A percentile compares a stretch with the other conserved stretches of the same genome.
Evolutionary conservation across 2,329 filamentous ascomycete species (phyloP).

Genomic region (Boeremia exigua): DNA sequence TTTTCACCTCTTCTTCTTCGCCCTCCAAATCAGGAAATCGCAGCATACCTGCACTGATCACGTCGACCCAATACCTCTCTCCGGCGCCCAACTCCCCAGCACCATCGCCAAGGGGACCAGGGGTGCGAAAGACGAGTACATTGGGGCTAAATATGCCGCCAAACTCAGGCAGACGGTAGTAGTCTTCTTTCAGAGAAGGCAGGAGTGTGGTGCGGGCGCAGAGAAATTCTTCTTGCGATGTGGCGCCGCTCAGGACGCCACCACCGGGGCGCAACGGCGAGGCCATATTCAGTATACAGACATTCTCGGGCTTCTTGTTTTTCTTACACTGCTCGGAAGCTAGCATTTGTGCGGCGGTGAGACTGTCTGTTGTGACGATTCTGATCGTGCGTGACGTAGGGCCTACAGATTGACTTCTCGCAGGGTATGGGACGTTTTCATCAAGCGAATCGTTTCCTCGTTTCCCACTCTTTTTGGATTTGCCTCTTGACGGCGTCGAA

Average conservation of each 20-base stretch:
- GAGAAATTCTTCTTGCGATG: slow-evolving; percentile 67
- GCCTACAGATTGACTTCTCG: neutral
- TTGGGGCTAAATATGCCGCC: slow-evolving; percentile 64
- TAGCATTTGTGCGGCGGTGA: slow-evolving; percentile 58
- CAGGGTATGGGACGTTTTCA: slow-evolving; percentile 19
- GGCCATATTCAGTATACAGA: slow-evolving; percentile 68
- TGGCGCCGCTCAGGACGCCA: slow-evolving; percentile 65
- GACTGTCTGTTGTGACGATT: slow-evolving; percentile 59
- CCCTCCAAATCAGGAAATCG: slow-evolving; percentile 60
- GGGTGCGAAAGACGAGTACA: slow-evolving; percentile 63
- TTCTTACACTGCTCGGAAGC: slow-evolving; percentile 17
- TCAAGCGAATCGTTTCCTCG: slow-evolving; percentile 19
- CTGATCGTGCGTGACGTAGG: slow-evolving; percentile 44
- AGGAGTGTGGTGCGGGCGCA: slow-evolving; percentile 67
- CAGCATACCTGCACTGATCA: slow-evolving; percentile 64
- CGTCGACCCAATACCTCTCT: slow-evolving; percentile 66
- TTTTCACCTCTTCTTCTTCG: slow-evolving; percentile 49
- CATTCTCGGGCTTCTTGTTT: slow-evolving; percentile 43
- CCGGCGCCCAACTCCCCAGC: slow-evolving; percentile 51
- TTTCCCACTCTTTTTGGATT: slow-evolving; percentile 18
- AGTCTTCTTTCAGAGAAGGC: slow-evolving; percentile 63
- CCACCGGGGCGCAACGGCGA: slow-evolving; percentile 67
- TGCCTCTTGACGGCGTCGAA: neutral
- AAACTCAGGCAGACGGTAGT: slow-evolving; percentile 66
- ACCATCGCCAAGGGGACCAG: slow-evolving; percentile 32